Evolutionary conservation across 2,329 filamentous ascomycete genomes (phyloP), one percentile per base, ranked within the genome.

Genomic region (Stemphylium beticola): DNA sequence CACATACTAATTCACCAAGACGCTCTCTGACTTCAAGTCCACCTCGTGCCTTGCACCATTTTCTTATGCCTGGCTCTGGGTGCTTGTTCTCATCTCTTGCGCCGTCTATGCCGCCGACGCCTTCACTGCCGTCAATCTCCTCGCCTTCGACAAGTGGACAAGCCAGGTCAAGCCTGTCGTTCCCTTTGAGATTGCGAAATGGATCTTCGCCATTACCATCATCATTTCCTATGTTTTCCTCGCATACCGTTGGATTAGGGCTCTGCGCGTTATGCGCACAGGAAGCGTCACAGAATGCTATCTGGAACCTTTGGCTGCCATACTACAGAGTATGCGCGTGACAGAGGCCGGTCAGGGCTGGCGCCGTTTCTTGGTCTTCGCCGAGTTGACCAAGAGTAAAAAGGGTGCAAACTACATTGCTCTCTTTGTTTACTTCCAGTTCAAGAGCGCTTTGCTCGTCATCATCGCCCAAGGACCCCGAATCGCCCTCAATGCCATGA

Each of bases 141-240:
- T 99, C 45, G 90, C 85, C 51, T 97, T 96, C 78, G 86, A 96
- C 78, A 86, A 86, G 56, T 98, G 93, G 93, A 91, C 91, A 1
- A 91, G 90, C 48, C 83, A 91, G 63, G 89, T 98, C 65, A 79
- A 91, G 65, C 92, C 92, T 1, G 83, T 85, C 36, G 89, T 98
- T 61, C 84, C 87, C 3, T 86, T 96, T 69, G 79, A 85, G 43
- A 84, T 93, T 49, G 90, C 92, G 11, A 96, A 95, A 78, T 97
- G 93, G 92, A 93, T 99, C 73, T 99, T 98, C 74, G 89, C 91
- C 24, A 85, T 86, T 51, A 96, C 93, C 74, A 98, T 99, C 71
- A 89, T 98, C 60, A 82, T 95, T 32, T 98, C 93, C 9, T 93
- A 93, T 74, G 79, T 92, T 61, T 90, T 98, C 62, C 83, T 96